Evolutionary conservation across 1,284 basidiomycete species (phyloP).

Genomic region (Puccinia novopanici): DNA sequence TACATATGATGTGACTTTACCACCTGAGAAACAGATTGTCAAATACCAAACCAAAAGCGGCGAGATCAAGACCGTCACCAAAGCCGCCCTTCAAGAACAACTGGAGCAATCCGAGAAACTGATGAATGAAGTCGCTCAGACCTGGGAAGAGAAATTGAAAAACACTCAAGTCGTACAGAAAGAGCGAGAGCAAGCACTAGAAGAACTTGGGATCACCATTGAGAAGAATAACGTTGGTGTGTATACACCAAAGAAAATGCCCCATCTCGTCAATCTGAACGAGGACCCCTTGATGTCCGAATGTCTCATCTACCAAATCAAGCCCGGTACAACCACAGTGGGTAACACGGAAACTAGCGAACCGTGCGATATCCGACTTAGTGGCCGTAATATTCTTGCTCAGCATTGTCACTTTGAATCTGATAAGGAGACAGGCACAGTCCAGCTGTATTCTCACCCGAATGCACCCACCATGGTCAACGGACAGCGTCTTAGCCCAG

Average conservation of each 20-base stretch:
- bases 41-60: slow-evolving; percentile 91
- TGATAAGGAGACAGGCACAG: slow-evolving; percentile 70
- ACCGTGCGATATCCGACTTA: slow-evolving; percentile 83
- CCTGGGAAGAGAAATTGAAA: slow-evolving; percentile 93
- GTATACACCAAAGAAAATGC: slow-evolving; percentile 99
- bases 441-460: slow-evolving; percentile 74
- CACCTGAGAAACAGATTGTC: slow-evolving; percentile 92
- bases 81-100: slow-evolving; percentile 94
- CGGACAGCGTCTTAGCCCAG: slow-evolving; percentile 76
- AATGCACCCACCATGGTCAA: slow-evolving; percentile 89
- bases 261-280: slow-evolving; percentile 84
- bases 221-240: slow-evolving; percentile 92
- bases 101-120: slow-evolving; percentile 94
- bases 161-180: slow-evolving; percentile 92
- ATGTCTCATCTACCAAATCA: slow-evolving; percentile 85
- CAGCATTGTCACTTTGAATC: slow-evolving; percentile 93
- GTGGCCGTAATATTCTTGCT: slow-evolving; percentile 84
- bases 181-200: slow-evolving; percentile 92
- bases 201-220: slow-evolving; percentile 94
- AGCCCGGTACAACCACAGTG: slow-evolving; percentile 79
- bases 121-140: slow-evolving; percentile 93
- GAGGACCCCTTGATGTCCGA: slow-evolving; percentile 59
- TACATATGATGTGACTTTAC: slow-evolving; percentile 81
- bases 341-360: slow-evolving; percentile 78
- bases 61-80: slow-evolving; percentile 89